Conservation (phyloP, 1,139 yeast species). For the Kodamaea sp. region DNA sequence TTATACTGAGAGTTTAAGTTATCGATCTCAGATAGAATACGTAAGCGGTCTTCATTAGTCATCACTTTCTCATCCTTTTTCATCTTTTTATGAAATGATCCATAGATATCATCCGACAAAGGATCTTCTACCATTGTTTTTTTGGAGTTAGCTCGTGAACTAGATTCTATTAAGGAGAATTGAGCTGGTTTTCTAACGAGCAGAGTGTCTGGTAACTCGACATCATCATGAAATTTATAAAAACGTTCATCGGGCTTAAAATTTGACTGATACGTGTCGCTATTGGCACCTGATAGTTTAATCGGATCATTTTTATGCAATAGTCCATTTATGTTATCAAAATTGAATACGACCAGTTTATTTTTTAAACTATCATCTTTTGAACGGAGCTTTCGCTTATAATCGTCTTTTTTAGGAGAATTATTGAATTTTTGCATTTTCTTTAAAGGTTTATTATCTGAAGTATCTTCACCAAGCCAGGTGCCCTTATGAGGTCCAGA, state of each 20-base stretch:
- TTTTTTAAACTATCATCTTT: slow-evolving; percentile 14
- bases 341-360: slow-evolving; percentile 24
- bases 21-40: slow-evolving; percentile 49
- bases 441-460: too few relatives aligned
- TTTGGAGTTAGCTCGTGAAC: too few relatives aligned
- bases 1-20: slow-evolving; percentile 43
- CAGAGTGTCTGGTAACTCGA: not conserved
- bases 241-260: not conserved
- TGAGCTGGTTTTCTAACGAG: slow-evolving; percentile 3
- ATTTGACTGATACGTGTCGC: too few relatives aligned
- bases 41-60: slow-evolving; percentile 54
- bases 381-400: slow-evolving; percentile 21
- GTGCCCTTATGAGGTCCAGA: too few relatives aligned
- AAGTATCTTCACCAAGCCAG: too few relatives aligned
- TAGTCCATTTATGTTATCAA: slow-evolving; percentile 29
- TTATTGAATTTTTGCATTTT: too few relatives aligned
- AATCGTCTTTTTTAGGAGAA: not conserved
- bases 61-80: slow-evolving; percentile 62
- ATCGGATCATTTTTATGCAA: slow-evolving; percentile 24
- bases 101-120: slow-evolving; percentile 44
- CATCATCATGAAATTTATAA: not conserved
- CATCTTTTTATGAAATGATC: slow-evolving; percentile 57
- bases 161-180: not conserved
- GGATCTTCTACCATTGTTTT: slow-evolving; percentile 27
- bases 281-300: not conserved